phyloP scores from a whole-genome alignment of 352 stramenopile species.

The Aphanomyces invadans region DNA sequence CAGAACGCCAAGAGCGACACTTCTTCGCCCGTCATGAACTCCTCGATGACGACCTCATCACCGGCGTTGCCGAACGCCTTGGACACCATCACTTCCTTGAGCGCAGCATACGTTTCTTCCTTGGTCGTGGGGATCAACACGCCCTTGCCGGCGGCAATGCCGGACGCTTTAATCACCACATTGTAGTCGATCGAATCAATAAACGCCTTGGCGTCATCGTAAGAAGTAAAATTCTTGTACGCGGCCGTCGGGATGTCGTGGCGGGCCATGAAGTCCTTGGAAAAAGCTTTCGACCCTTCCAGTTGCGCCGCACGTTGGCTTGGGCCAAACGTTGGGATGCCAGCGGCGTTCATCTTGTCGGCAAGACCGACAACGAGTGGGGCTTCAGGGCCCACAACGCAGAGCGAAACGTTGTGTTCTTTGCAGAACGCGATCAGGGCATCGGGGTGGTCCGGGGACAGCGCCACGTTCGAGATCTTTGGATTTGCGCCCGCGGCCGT shows the following conservation, averaged over 20 bases:
- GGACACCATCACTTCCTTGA: conserved; percentile 97
- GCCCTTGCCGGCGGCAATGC: conserved; percentile 98
- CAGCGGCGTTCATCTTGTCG: conserved; percentile 88
- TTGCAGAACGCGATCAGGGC: conserved; percentile 68
- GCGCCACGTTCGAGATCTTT: conserved; percentile 73
- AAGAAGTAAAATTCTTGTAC: conserved; percentile 95
- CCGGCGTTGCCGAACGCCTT: conserved; percentile 93
- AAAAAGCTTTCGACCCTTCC: conserved; percentile 98
- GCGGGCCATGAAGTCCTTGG: conserved; percentile 98
- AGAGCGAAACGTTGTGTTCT: conserved; percentile 90
- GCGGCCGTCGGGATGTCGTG: conserved; percentile 96
- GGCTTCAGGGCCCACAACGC: conserved; percentile 96
- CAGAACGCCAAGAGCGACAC: conserved; percentile 97
- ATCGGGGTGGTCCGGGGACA: conserved; percentile 50
- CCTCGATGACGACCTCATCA: conserved; percentile 97
- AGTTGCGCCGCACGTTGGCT: conserved; percentile 91
- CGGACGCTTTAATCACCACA: conserved; percentile 99
- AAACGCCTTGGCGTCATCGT: conserved; percentile 86
- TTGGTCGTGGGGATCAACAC: conserved; percentile 95
- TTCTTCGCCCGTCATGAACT: conserved; percentile 97
- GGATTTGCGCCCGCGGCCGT: conserved; percentile 37
- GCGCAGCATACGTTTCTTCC: conserved; percentile 85
- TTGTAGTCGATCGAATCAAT: conserved; percentile 89
- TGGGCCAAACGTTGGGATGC: conserved; percentile 95
- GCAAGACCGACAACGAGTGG: conserved; percentile 94